phyloP scores from a whole-genome alignment of 2,329 filamentous ascomycete genomes.

The Fusarium coffeatum region DNA sequence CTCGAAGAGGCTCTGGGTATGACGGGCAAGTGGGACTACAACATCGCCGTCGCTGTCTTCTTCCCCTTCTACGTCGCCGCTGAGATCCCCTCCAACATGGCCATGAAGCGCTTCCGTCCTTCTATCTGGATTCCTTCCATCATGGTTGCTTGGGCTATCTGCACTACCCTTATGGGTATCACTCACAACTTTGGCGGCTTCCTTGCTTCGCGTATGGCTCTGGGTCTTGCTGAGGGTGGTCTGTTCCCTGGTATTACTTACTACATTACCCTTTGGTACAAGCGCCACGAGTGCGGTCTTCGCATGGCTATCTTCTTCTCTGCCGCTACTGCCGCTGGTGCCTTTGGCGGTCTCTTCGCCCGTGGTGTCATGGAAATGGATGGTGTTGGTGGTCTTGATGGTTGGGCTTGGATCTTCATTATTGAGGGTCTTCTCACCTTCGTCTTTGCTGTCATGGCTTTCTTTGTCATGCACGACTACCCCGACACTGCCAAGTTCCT shows the following conservation, averaged over 20 bases:
- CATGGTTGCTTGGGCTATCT: conserved; percentile 60
- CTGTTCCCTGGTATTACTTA: conserved; percentile 72
- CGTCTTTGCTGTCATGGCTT: conserved; percentile 57
- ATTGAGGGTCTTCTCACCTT: conserved; percentile 68
- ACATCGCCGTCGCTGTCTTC: conserved; percentile 61
- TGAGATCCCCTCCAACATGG: conserved; percentile 64
- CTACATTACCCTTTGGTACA: conserved; percentile 70
- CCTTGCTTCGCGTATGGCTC: conserved; percentile 59
- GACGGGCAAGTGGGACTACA: conserved; percentile 51
- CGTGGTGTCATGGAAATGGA: conserved; percentile 69
- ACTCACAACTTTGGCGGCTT: conserved; percentile 60
- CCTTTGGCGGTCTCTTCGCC: conserved; percentile 71
- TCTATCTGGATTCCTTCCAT: conserved; percentile 60
- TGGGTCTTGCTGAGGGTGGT: conserved; percentile 66
- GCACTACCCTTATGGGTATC: conserved; percentile 59
- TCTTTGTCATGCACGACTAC: conserved; percentile 69
- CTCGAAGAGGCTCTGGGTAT: conserved; percentile 53
- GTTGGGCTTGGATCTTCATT: conserved; percentile 87
- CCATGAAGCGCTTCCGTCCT: conserved; percentile 62
- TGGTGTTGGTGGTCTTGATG: conserved; percentile 61
- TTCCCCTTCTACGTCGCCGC: conserved; percentile 62
- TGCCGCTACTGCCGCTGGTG: conserved; percentile 68
- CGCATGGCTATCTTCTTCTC: conserved; percentile 71
- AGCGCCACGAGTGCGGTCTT: conserved; percentile 68
- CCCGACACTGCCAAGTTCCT: conserved; percentile 65